Evolutionary conservation across 169 alveolate species (phyloP), one percentile per base, ranked within the genome.

Genomic region (Toxoplasma gondii): DNA sequence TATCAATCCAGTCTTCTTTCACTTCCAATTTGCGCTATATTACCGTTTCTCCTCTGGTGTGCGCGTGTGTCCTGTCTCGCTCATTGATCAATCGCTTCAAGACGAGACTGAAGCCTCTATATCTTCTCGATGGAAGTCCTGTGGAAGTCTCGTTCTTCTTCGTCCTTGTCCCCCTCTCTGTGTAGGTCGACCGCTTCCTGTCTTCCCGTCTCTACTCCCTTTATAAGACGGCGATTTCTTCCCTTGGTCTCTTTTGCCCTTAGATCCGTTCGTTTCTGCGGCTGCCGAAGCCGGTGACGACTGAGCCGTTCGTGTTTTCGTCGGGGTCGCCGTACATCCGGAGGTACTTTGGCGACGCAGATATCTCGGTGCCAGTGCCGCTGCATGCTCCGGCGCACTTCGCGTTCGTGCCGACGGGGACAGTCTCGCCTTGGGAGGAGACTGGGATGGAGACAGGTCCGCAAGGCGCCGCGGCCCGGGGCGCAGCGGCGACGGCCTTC

Each of bases 221-320:
- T 64, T 64, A 64, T 27, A 16, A 16, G n/a, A 7, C 31, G 31
- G 34, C 74, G 34, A 1, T 27, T 27, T 31, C 74, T 31, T 27
- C 29, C 74, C 74, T 31, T 27, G 4, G 58, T 49, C 58, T 64
- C n/a, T 19, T 64, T 64, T 64, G 12, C 49, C n/a, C 44, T 82
- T 93, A 97, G 98, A 67, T 97, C 82, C 94, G 98, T 78, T 91
- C 92, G 41, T 78, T 94, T 70, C 93, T 97, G 70, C 95, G 97
- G 0, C 94, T 97, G 86, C 97, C 96, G 49, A 90, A 84, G 54
- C 96, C 98, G 49, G 97, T 97, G 38, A 96, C 97, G 7, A 93
- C 96, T 90, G 97, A 97, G 80, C 98, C 98, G 5, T 97, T 97
- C 90, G 98, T 97, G 22, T 97, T 97, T 90, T 96, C 97, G 86